Base-by-base conservation (phyloP, 768 basidiomycete species). In the Amanita phalloides region DNA sequence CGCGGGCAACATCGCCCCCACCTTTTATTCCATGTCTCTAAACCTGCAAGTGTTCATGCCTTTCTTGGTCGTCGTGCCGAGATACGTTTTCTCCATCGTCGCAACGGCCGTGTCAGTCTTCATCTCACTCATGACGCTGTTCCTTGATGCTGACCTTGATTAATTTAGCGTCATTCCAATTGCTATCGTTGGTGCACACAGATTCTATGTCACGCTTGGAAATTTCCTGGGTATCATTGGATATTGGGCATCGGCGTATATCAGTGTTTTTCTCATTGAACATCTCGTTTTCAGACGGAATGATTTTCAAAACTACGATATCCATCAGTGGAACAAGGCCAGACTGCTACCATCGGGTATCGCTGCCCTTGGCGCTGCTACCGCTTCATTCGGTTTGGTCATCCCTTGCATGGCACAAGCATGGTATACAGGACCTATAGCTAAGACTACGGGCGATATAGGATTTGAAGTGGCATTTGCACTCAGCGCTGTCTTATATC, bases 351-450 rank as follows among this genome's bases (percentile, higher is more conserved):
- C 89, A 1, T 72, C 75, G 25, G 89, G 89, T 0, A 57, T 73
- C n/a, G 79, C 89, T 1, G 86, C 86, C 14, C 54, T 89, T 6
- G 63, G 63, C 0, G 77, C 88, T 2, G 70, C 67, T 7, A 45
- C 77, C 3, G 62, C 74, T 45, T 74, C 79, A 2, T 80, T 83
- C 48, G 78, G 68, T 9, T 68, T 88, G 6, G 65, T 83, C 10
- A 66, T 90, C 11, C 79, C 84, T 4, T 75, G 72, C 49, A 90
- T 90, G 81, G 66, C 77, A 55, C 86, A 90, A 64, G 78, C 76
- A 25, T 90, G 84, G 86, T 90, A 78, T 58, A 68, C 72, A 0
- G 89, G 89, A 1, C 87, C 87, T 6, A 81, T 90, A 42, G 89
- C 82, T 8, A 61, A 68, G 55, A 69, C 55, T 6, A 74, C 85